Base-by-base conservation (phyloP, 192 early-diverging fungal species). In the Coemansia aciculifera region DNA sequence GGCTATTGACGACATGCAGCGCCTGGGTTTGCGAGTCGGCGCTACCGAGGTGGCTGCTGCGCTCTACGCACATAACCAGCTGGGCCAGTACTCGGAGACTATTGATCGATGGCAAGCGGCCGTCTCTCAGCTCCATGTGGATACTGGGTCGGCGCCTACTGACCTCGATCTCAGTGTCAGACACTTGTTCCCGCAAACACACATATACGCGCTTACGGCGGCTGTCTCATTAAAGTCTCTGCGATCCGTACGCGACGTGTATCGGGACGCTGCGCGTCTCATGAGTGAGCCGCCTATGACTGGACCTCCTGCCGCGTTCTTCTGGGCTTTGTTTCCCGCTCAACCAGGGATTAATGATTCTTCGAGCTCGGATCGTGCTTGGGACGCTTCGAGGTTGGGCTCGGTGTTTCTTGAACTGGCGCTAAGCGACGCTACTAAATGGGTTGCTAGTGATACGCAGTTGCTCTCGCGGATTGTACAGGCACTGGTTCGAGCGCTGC, bases 381-480 rank as follows among this genome's bases (percentile, higher is more conserved):
- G 79, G 79, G 68, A 75, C n/a, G 61, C 74, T 10, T 67, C 74
- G 1, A 21, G 79, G 0, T 48, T 81, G 23, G 74, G 79, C 11
- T 72, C 74, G 2, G 46, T 0, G 43, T 73, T 77, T 56, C 68
- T 81, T 12, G 64, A 61, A 31, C 64, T 31, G 5, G 10, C 67
- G 9, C 64, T 64, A 43, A 29, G 39, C 10, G 74, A 76, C 24
- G 65, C 56, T 5, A 10, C 27, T 3, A 5, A 56, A 8, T 69
- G 70, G 67, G 36, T 38, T 10, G 29, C 11, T 2, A 39, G 37
- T 9, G 40, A 59, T 13, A 21, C n/a, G 6, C 27, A 43, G 39
- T 62, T 81, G 37, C 48, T 19, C 1, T 40, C 42, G 17, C 74
- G 71, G 44, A 60, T 72, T 23, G 60, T 46, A 21, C 74, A 68